Conservation (phyloP, 75 land plant species). For the Sequoiadendron giganteum region DNA sequence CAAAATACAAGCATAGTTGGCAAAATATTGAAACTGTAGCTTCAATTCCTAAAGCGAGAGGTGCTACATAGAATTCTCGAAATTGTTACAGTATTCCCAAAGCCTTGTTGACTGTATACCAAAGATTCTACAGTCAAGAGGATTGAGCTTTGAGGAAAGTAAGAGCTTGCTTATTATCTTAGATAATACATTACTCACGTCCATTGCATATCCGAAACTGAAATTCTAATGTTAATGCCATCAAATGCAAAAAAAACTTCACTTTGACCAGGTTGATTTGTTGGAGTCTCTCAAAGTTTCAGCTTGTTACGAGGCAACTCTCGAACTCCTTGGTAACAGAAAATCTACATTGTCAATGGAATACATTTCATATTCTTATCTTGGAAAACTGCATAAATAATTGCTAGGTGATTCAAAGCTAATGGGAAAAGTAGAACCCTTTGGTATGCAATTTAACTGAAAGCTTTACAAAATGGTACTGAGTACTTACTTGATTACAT, state of each 20-base stretch:
- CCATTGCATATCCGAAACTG: neutral
- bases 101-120: neutral
- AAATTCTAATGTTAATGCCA: neutral
- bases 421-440: neutral
- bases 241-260: neutral
- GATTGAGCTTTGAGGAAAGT: neutral
- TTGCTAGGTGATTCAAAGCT: neutral
- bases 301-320: neutral
- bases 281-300: neutral
- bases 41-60: neutral
- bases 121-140: neutral
- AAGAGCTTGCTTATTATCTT: neutral
- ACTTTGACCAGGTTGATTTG: neutral
- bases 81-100: neutral
- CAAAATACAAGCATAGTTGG: neutral
- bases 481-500: neutral
- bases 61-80: neutral
- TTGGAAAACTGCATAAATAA: neutral
- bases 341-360: neutral
- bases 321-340: neutral
- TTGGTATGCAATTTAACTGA: constrained; percentile 1
- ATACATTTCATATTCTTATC: neutral
- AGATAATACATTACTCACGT: neutral
- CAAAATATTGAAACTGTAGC: neutral
- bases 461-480: neutral